Base-by-base conservation (phyloP, 768 basidiomycete genomes). In the Pulveroboletus sp. region DNA sequence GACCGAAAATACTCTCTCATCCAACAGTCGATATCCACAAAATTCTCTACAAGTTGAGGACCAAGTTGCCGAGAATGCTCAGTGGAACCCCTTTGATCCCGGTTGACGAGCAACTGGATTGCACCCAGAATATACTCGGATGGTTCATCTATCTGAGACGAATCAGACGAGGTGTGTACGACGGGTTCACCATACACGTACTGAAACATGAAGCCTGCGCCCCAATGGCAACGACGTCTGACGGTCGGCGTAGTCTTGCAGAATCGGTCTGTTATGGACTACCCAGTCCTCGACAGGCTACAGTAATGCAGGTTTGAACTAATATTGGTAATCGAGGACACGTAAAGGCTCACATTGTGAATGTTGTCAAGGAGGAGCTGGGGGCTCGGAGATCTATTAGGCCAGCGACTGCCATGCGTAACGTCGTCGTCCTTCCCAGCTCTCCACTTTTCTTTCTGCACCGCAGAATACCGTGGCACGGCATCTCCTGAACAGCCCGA, bases 1-100 rank as follows among this genome's bases (percentile, higher is more conserved):
- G 50, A 54, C 37, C 65, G 60, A 46, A 67, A 58, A 39, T 67
- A 67, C 10, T 67, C 67, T 17, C 44, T 56, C 8, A 53, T 52
- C 65, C 65, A 69, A 10, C 38, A 42, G 24, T 61, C 52, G 30
- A 67, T 52, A 31, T 67, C 54, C 38, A 61, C 60, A 43, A 65
- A 69, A 35, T 67, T 67, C 36, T 65, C 67, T 24, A 69, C 56
- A 0, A 69, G 41, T 15, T 67, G 67, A 24, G 65, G 65, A 5
- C 65, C 67, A 2, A 67, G 60, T 21, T 38, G 49, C 6, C 60
- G 57, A 27, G 62, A 51, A 39, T 18, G 43, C 36, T 60, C 56
- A n/a, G 42, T 35, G 39, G 24, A 45, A 5, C 37, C 46, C 3
- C 18, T 10, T 28, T 21, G 41, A 46, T 67, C 57, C 11, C 65